Conservation (phyloP, 1,284 basidiomycete species). For the Leccinum solheimii region DNA sequence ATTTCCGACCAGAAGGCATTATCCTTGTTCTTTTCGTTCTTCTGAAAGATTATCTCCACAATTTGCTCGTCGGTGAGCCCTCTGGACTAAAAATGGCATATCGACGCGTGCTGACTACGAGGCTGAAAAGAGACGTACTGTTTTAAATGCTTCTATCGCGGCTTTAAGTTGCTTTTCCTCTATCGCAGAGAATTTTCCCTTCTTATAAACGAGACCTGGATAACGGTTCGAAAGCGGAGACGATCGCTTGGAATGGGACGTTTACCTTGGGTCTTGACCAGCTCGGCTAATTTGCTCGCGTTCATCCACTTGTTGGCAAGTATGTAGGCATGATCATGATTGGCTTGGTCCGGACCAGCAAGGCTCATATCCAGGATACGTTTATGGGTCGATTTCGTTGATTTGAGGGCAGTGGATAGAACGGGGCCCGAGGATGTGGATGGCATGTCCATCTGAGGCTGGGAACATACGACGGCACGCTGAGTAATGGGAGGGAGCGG, state of each 20-base stretch:
- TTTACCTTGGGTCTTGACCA: slow-evolving; percentile 66
- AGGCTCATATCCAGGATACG: slow-evolving; percentile 35
- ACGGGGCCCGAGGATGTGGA: slow-evolving; percentile 47
- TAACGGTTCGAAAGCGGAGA: slow-evolving; percentile 10
- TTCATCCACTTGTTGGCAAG: slow-evolving; percentile 75
- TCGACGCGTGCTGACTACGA: slow-evolving; percentile 5
- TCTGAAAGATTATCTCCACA: slow-evolving; percentile 63
- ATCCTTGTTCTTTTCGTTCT: slow-evolving; percentile 57
- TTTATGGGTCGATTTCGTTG: slow-evolving; percentile 38
- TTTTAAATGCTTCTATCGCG: slow-evolving; percentile 64
- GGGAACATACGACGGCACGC: slow-evolving; percentile 14
- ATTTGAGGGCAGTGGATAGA: slow-evolving; percentile 38
- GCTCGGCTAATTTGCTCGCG: slow-evolving; percentile 61
- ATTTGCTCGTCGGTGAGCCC: slow-evolving; percentile 54
- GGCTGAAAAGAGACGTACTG: slow-evolving; percentile 41
- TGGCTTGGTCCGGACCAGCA: slow-evolving; percentile 36
- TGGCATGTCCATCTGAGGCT: slow-evolving; percentile 32
- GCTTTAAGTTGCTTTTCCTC: slow-evolving; percentile 65
- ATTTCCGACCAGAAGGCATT: slow-evolving; percentile 75
- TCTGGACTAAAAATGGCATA: slow-evolving; percentile 41
- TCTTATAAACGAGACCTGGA: slow-evolving; percentile 76
- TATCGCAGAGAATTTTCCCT: slow-evolving; percentile 78
- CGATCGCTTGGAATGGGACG: slow-evolving; percentile 1
- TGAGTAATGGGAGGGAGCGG: slow-evolving; percentile 30
- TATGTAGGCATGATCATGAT: slow-evolving; percentile 49